These are phyloP conservation scores for Pleodorina starrii DNA, from an alignment of 139 green algal species.

Conservation along the genomic window DNA sequence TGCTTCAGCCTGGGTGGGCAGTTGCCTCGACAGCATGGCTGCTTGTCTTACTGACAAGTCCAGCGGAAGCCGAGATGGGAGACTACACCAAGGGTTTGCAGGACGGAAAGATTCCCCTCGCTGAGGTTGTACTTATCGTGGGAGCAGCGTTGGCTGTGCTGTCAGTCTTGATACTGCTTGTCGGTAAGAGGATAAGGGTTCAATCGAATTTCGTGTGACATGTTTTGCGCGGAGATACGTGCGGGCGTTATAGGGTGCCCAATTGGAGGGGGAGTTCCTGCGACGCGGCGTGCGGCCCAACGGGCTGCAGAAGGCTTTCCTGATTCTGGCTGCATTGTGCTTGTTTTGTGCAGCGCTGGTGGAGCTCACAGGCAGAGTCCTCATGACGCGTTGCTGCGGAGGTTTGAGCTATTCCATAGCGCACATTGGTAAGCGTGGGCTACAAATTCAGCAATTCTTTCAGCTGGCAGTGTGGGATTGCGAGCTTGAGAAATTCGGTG, in stretches of 20 bases:
- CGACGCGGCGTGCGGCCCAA: neutral
- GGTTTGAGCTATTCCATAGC: neutral
- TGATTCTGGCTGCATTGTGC: no score
- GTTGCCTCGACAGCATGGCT: neutral
- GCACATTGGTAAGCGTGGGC: neutral
- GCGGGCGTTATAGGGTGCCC: neutral
- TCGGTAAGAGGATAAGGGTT: no score
- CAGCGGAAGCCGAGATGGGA: neutral
- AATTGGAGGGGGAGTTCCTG: neutral
- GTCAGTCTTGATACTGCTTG: neutral
- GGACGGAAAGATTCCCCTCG: neutral
- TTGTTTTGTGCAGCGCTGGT: neutral
- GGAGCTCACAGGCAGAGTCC: neutral
- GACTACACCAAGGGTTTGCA: slow-evolving; percentile 1
- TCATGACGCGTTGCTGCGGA: neutral
- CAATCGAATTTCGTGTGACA: no score
- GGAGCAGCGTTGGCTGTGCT: neutral
- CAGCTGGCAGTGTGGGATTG: no score
- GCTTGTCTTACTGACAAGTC: neutral
- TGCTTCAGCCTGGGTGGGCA: neutral
- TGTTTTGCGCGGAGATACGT: neutral
- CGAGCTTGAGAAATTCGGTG: no score
- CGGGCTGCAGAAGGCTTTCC: neutral
- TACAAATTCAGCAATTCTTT: neutral
- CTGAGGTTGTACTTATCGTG: neutral